Base-by-base conservation (phyloP, 352 stramenopile genomes). In the Pythium monospermum region DNA sequence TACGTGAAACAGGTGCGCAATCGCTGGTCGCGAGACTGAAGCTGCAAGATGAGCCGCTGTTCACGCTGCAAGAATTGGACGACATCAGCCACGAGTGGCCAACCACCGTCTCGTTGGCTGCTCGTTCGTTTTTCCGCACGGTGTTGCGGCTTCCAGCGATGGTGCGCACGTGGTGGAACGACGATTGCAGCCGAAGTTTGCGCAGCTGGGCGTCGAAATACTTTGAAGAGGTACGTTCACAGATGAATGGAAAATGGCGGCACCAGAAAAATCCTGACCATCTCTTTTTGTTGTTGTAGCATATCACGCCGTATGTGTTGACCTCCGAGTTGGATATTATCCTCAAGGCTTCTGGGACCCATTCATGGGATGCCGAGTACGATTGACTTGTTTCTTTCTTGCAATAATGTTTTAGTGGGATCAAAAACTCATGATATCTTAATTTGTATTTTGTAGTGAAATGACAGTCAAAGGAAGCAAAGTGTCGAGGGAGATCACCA, bases 91-190 rank as follows among this genome's bases (percentile, higher is more conserved):
- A 31, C 8, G 45, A 42, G 15, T 26, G 19, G 27, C 10, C 44
- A 16, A 44, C 49, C 28, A 44, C 52, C 6, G 51, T 79, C 49
- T 49, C 68, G 10, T 46, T 94, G 25, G 76, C 61, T 0, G 83
- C 76, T 25, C 73, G 64, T 16, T 77, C 88, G 19, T 90, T 94
- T 42, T 92, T 92, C 68, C 79, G 78, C 27, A 94, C 83, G 16
- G 81, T 89, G 6, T 51, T 90, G 56, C 77, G 77, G 4, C 59
- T 96, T 12, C 85, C 87, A 21, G 81, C 85, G 7, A 90, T 96
- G 68, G 84, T 94, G 42, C 83, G 87, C 23, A 77, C 83, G 12
- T 96, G 87, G 85, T 96, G 85, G 85, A 94, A 94, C 30, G 85
- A 96, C 44, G 79, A 92, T 21, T 96, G 87, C 60, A 81, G 71